phyloP scores from a whole-genome alignment of 352 stramenopile genomes.

The Globisporangium spinosum region DNA sequence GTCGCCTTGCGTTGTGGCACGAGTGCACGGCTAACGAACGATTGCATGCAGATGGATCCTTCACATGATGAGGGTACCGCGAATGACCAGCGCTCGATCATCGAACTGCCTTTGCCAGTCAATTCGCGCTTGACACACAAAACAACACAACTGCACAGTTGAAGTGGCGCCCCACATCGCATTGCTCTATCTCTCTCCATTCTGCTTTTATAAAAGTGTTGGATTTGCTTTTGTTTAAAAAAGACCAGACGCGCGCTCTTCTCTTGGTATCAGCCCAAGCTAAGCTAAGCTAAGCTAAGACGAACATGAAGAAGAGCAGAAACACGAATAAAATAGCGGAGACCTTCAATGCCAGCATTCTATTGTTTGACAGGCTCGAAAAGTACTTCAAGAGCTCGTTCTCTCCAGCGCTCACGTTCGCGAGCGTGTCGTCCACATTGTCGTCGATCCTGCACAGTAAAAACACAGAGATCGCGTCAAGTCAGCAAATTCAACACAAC shows the following conservation, averaged over 20 bases:
- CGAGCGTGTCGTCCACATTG: slow-evolving; percentile 76
- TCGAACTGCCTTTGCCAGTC: not conserved
- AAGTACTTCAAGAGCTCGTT: slow-evolving; percentile 86
- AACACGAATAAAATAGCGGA: slow-evolving; percentile 87
- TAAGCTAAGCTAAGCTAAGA: slow-evolving; percentile 58
- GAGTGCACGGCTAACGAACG: not conserved
- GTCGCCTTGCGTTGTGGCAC: not conserved
- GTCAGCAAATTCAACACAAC: slow-evolving; percentile 4
- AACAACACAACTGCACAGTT: not conserved
- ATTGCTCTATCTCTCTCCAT: not conserved
- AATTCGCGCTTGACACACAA: not conserved
- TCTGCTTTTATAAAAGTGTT: slow-evolving; percentile 8
- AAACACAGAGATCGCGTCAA: slow-evolving; percentile 5
- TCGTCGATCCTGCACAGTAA: slow-evolving; percentile 72
- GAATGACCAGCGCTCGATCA: not conserved
- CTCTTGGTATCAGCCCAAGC: not conserved
- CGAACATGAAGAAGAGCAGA: slow-evolving; percentile 88
- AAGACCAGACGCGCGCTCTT: not conserved
- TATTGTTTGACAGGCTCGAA: slow-evolving; percentile 83
- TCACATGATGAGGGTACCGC: not conserved
- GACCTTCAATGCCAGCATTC: slow-evolving; percentile 81
- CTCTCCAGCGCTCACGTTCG: slow-evolving; percentile 71
- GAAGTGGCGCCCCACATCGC: not conserved
- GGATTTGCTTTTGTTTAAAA: slow-evolving; percentile 8
- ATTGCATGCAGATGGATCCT: not conserved